Evolutionary conservation across 768 basidiomycete species (phyloP), one percentile per base, ranked within the genome.

Genomic region (Tubosaeta sp.): DNA sequence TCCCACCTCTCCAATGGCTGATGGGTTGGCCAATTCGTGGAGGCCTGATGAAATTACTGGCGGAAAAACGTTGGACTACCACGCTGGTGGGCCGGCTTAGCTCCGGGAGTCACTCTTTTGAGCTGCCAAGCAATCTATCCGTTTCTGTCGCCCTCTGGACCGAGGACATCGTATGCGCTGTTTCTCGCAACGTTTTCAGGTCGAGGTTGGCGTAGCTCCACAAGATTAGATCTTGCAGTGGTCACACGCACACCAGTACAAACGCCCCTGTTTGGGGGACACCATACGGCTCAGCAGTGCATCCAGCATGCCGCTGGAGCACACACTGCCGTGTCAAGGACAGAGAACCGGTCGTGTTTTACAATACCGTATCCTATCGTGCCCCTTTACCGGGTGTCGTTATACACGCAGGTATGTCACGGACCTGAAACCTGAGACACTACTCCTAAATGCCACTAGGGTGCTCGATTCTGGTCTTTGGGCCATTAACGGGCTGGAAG

Each of bases 181-280:
- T 61, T 14, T 57, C 68, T 45, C 68, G 65, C 49, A 79, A 59
- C 36, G 63, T 62, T 31, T 46, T 53, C 25, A 75, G 67, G 30
- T 68, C 61, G 49, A 79, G 60, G 59, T 79, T 76, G 47, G 65
- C 55, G 60, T 77, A 82, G 43, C 71, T 71, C 80, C 76, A 80
- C 51, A 82, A 70, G 38, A 73, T 69, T 31, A 81, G 64, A 19
- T 75, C 71, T 60, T 76, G 68, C 31, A 71, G 69, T 22, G 79
- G 76, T 56, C 79, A 80, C 41, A 75, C 66, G 49, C 73, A 51
- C 35, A 48, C 50, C 57, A 29, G 48, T 34, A 19, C 51, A 49
- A 48, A 51, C 27, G 6, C 57, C 50, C 55, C 51, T 36, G 27
- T 43, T 12, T 22, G 7, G 4, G 60, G 49, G 42, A 48, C 53